These are phyloP conservation scores for Polymyxa betae DNA, from an alignment of 208 protist species.

Conservation along the genomic window DNA sequence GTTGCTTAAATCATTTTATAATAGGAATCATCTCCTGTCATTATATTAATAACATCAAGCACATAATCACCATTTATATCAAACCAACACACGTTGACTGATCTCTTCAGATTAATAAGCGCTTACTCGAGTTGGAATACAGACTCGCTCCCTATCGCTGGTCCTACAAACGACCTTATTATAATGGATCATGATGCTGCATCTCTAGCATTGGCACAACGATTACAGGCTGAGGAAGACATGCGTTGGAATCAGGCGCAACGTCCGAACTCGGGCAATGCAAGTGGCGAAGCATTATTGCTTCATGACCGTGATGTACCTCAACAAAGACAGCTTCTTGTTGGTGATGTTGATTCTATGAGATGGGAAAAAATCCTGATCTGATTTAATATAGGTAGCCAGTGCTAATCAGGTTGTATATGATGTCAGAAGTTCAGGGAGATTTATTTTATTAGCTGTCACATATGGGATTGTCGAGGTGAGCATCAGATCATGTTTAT, in stretches of 20 bases:
- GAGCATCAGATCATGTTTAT: neutral
- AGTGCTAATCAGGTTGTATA: conserved; percentile 49
- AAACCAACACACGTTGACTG: too few relatives aligned
- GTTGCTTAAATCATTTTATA: too few relatives aligned
- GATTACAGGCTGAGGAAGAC: conserved; percentile 34
- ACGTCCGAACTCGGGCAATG: neutral
- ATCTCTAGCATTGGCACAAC: neutral
- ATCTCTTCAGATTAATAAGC: too few relatives aligned
- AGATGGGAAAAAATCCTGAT: neutral
- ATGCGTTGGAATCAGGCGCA: neutral
- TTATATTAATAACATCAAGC: too few relatives aligned
- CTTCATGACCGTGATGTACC: neutral
- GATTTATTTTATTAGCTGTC: conserved; percentile 41
- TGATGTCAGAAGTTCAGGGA: conserved; percentile 39
- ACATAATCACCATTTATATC: too few relatives aligned
- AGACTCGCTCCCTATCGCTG: too few relatives aligned
- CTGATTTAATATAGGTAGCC: neutral
- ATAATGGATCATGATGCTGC: conserved; percentile 25
- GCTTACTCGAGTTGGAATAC: too few relatives aligned
- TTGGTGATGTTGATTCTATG: neutral
- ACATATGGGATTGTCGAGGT: conserved; percentile 22
- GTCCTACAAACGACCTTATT: too few relatives aligned
- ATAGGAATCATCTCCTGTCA: too few relatives aligned
- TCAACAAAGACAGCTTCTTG: neutral
- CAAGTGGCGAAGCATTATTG: conserved; percentile 12